Base-by-base conservation (phyloP, 208 protist genomes). In the Trypanosoma avium region DNA sequence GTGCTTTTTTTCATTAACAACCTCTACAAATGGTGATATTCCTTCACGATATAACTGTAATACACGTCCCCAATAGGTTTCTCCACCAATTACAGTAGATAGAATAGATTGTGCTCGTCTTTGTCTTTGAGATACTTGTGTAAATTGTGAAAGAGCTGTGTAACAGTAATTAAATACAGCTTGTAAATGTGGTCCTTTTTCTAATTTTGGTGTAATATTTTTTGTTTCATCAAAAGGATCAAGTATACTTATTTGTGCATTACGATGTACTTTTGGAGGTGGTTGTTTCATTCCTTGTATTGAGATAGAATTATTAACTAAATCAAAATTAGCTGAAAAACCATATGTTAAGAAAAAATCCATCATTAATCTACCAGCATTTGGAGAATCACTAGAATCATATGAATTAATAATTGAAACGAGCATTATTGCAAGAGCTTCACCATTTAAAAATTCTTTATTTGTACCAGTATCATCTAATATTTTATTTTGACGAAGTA, bases 131-230 rank as follows among this genome's bases (percentile, higher is more conserved):
- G 38, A 63, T 3, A 76, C 61, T 43, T 82, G 71, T 21, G 42
- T 27, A 32, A 71, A 83, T 46, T 79, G 72, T 17, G 66, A 77
- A 13, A 83, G 49, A 8, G 69, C 77, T 8, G 67, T 73, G 52
- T 79, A 79, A 43, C 72, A 83, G 56, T 83, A 83, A 35, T 79
- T 79, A 45, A 83, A 83, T 15, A 83, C 68, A 4, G 73, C 73
- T 54, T 83, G 77, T 15, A 83, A 53, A 38, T 72, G 69, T 15
- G 61, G 50, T 21, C 64, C 63, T 19, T 70, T 69, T 32, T 82
- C 67, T 13, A 83, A 53, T 32, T 43, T 35, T 8, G 62, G 52
- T 0, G 69, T 79, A 1, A 79, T 47, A 43, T 79, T 83, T 15
- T 45, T 26, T n/a, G 52, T 54, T 33, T 71, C 66, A 32, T 74